Percentiles rank a stretch among this genome's conserved stretches.
phyloP scores from a whole-genome alignment of 495 filamentous ascomycete genomes.

The Venustampulla echinocandica region DNA sequence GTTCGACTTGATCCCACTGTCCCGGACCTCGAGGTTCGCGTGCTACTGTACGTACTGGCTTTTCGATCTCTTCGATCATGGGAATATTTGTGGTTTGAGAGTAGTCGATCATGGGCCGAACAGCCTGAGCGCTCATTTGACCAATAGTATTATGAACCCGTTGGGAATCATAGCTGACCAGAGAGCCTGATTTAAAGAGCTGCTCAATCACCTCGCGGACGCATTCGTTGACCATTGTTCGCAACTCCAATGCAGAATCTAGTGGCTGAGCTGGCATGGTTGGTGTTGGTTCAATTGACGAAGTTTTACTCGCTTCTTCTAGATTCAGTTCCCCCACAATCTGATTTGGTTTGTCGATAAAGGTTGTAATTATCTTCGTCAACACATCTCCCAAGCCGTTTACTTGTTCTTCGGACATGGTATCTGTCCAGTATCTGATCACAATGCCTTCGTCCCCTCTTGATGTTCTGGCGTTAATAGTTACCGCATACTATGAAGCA shows the following conservation, averaged over 20 bases:
- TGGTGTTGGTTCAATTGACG: neutral
- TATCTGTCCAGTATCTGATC: neutral
- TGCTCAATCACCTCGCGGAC: slow-evolving; percentile 7
- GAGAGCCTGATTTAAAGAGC: slow-evolving; percentile 1
- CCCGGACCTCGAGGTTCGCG: too few relatives aligned
- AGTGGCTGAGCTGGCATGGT: neutral
- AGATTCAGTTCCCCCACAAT: slow-evolving; percentile 1
- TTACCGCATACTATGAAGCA: slow-evolving; percentile 1
- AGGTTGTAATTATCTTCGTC: neutral
- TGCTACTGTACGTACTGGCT: neutral
- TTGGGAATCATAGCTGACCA: neutral
- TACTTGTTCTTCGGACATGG: slow-evolving; percentile 1
- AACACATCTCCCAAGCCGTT: neutral
- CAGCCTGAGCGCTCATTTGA: neutral
- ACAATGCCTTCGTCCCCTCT: neutral
- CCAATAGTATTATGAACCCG: neutral
- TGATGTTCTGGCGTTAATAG: neutral
- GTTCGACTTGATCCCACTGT: neutral
- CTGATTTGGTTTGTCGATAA: slow-evolving; percentile 4
- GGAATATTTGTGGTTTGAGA: neutral
- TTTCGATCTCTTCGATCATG: neutral
- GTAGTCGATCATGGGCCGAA: slow-evolving; percentile 5
- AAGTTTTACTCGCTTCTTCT: neutral
- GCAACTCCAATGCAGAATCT: neutral
- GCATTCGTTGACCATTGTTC: neutral